Conservation (phyloP, 2,329 filamentous ascomycete species). For the Aschersonia sp. region DNA sequence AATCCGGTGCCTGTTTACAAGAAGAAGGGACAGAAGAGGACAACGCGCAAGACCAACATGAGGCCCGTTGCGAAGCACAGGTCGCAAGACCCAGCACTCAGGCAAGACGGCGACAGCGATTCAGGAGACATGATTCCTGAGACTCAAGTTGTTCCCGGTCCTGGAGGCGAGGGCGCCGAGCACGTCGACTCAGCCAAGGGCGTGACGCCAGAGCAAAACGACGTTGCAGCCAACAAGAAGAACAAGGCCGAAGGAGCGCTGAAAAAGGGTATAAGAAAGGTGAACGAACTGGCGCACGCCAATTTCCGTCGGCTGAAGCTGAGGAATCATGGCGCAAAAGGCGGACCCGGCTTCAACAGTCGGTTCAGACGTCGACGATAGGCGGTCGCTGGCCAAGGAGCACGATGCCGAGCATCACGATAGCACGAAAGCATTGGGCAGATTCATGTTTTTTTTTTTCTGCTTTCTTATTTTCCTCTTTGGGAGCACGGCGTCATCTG, state of each 20-base stretch:
- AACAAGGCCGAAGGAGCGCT: constrained; percentile 26
- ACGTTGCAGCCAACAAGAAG: constrained; percentile 8
- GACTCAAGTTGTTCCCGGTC: constrained; percentile 9
- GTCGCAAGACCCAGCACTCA: constrained; percentile 16
- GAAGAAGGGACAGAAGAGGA: constrained; percentile 74
- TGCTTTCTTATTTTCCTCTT: too few relatives aligned
- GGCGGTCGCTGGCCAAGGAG: not conserved
- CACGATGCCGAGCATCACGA: constrained; percentile 1
- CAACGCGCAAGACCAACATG: constrained; percentile 56
- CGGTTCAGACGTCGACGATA: constrained; percentile 37
- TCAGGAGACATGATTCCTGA: constrained; percentile 20
- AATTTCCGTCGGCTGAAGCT: constrained; percentile 56
- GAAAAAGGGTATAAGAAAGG: constrained; percentile 41
- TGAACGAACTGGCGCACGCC: constrained; percentile 48
- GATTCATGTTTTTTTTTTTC: too few relatives aligned
- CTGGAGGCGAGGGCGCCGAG: constrained; percentile 8
- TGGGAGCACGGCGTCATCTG: too few relatives aligned
- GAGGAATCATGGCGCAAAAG: constrained; percentile 46
- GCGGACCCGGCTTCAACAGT: constrained; percentile 41
- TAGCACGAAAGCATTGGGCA: not conserved
- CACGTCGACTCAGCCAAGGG: constrained; percentile 3
- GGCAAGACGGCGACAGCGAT: constrained; percentile 13
- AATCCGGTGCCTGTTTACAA: constrained; percentile 53
- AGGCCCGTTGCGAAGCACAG: constrained; percentile 36
- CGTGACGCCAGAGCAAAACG: not conserved